Evolutionary conservation across 2,329 filamentous ascomycete species (phyloP).

Genomic region (Ophiostoma ips): DNA sequence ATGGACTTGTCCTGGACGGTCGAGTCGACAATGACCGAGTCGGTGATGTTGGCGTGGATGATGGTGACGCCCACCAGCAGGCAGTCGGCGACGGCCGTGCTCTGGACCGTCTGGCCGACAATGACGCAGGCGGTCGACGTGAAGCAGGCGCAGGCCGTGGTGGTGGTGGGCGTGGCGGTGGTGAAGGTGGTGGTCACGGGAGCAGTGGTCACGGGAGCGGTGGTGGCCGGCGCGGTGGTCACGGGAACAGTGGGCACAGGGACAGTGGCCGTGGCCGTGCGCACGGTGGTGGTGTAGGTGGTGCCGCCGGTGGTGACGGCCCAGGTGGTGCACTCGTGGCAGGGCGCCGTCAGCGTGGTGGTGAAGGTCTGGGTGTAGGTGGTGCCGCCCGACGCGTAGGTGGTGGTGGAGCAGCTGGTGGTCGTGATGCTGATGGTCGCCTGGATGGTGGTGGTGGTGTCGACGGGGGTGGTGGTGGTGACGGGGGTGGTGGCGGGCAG

Average conservation of each 20-base stretch:
- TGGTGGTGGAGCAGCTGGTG: constrained; percentile 6
- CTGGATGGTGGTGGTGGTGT: too few relatives aligned
- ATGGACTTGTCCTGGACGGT: constrained; percentile 6
- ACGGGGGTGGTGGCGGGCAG: too few relatives aligned
- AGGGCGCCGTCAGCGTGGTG: neutral
- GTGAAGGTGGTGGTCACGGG: neutral
- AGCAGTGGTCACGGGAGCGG: neutral
- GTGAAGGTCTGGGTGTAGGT: constrained; percentile 6
- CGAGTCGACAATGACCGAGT: constrained; percentile 10
- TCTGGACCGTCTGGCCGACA: constrained; percentile 10
- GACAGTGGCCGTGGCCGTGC: neutral
- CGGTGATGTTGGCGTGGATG: constrained; percentile 7
- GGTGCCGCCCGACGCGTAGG: constrained; percentile 3
- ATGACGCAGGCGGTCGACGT: constrained; percentile 11
- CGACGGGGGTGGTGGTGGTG: too few relatives aligned
- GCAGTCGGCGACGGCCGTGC: constrained; percentile 11
- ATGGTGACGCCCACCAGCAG: constrained; percentile 11
- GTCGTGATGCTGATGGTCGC: constrained; percentile 5
- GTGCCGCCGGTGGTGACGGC: constrained; percentile 3
- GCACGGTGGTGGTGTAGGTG: constrained; percentile 8
- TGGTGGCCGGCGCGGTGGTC: neutral
- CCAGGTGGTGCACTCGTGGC: neutral
- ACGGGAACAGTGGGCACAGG: neutral
- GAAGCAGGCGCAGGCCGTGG: constrained; percentile 8
- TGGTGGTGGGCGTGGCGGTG: constrained; percentile 1